Evolutionary conservation across 257 asterid species (phyloP), one percentile per base, ranked within the genome.

Genomic region (Rubia yunnanensis): DNA sequence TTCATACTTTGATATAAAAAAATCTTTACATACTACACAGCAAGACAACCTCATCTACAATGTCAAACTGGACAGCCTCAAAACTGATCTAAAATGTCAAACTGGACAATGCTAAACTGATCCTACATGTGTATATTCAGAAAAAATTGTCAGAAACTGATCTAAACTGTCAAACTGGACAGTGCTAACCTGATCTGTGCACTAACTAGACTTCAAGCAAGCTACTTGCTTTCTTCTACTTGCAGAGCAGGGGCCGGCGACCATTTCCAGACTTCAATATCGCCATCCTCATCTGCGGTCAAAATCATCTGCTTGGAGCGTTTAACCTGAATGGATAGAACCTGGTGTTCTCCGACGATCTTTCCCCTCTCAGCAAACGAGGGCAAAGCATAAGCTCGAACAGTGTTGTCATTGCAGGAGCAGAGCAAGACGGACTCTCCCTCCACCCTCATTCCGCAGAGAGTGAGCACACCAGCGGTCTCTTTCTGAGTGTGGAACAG

Each of bases 371-470:
- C 92, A 4, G 84, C 58, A 81, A 91, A 91, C 89, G 97, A 81
- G 68, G 97, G 97, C 84, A 91, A 78, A 75, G 88, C 95, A 73
- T 88, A 87, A 60, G 75, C 86, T 15, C 22, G 52, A 44, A 70
- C 84, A n/a, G 76, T 70, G 22, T 91, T 81, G 81, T 88, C 96
- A 27, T 91, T 88, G 78, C 86, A 76, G 14, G 97, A 86, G 72
- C 96, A 88, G 17, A 91, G 77, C 76, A 90, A 46, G 66, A 91
- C 88, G 5, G 94, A 95, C 53, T 91, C 86, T 65, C 83, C 86
- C 62, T 85, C 96, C 52, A 89, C 96, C 39, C 78, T 88, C 96
- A 91, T 91, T 75, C 96, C 97, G 30, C 85, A 86, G 22, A 88
- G 79, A 31, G 88, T 74, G 39, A 90, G 88, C 68, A 88, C 10